These are phyloP conservation scores for Ophiostoma fasciatum DNA, from an alignment of 2,329 filamentous ascomycete genomes.

Conservation along the genomic window DNA sequence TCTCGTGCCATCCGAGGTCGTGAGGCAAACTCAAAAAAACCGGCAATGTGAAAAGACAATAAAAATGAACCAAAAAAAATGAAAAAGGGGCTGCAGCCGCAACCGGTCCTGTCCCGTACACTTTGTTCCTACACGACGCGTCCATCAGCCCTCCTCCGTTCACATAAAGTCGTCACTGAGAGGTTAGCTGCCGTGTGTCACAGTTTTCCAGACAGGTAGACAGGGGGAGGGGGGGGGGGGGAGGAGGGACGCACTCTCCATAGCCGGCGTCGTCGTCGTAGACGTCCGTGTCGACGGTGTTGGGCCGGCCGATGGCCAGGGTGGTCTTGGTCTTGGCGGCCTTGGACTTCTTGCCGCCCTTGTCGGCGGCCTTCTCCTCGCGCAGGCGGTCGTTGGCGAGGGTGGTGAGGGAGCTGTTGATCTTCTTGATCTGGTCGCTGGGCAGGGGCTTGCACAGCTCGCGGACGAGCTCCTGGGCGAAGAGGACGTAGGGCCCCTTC, in stretches of 20 bases:
- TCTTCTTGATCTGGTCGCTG: slow-evolving; percentile 93
- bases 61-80: neutral
- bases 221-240: neutral
- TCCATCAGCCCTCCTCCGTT: too few relatives aligned
- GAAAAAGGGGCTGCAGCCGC: neutral
- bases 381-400: slow-evolving; percentile 96
- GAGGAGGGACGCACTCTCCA: slow-evolving; percentile 55
- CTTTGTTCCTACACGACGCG: slow-evolving; percentile 4
- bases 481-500: slow-evolving; percentile 81
- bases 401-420: slow-evolving; percentile 73
- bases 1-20: too few relatives aligned
- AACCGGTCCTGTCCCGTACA: too few relatives aligned
- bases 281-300: slow-evolving; percentile 52
- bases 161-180: slow-evolving; percentile 64
- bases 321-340: slow-evolving; percentile 89
- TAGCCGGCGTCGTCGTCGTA: slow-evolving; percentile 58
- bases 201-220: neutral
- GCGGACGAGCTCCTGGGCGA: slow-evolving; percentile 84
- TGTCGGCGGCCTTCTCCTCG: slow-evolving; percentile 90
- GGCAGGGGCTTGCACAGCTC: slow-evolving; percentile 74
- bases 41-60: slow-evolving; percentile 1
- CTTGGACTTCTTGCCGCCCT: slow-evolving; percentile 93
- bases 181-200: too few relatives aligned
- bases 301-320: slow-evolving; percentile 50
- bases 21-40: too few relatives aligned